These are phyloP conservation scores for Saksenaea oblongispora DNA, from an alignment of 371 early-diverging fungal species.

Conservation along the genomic window DNA sequence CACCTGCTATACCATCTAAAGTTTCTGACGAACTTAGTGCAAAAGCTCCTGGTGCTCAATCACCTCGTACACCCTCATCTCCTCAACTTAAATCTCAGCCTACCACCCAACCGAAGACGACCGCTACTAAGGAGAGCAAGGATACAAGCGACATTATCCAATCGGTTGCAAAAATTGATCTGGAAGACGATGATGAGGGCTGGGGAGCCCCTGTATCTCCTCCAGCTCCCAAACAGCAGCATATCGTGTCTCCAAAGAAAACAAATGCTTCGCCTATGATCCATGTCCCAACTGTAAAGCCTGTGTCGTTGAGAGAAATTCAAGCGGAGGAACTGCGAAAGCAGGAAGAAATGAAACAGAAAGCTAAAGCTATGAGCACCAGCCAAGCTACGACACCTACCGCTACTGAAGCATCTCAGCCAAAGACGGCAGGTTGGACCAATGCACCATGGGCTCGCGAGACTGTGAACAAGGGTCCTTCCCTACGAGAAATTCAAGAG, in stretches of 20 bases:
- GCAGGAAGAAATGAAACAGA: constrained; percentile 35
- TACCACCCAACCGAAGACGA: background rate
- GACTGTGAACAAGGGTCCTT: constrained; percentile 41
- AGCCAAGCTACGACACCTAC: background rate
- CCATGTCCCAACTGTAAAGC: constrained; percentile 19
- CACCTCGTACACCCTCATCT: constrained; percentile 30
- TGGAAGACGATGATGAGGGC: constrained; percentile 16
- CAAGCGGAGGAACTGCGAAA: constrained; percentile 49
- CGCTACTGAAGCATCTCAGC: background rate
- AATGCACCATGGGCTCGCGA: constrained; percentile 44
- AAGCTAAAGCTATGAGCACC: background rate
- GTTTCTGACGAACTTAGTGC: constrained; percentile 32
- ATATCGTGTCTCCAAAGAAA: background rate
- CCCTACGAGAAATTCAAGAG: constrained; percentile 68
- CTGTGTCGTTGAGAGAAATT: constrained; percentile 49
- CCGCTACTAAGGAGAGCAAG: background rate
- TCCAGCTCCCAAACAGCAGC: background rate
- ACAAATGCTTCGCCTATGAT: background rate
- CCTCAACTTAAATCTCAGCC: constrained; percentile 16
- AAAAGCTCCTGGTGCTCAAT: constrained; percentile 33
- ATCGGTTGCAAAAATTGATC: constrained; percentile 25
- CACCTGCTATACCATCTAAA: constrained; percentile 29
- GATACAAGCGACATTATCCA: constrained; percentile 15
- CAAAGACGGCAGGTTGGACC: constrained; percentile 16
- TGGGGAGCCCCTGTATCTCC: background rate